Conservation (phyloP, 139 green algal species). For the Desmodesmus armatus region DNA sequence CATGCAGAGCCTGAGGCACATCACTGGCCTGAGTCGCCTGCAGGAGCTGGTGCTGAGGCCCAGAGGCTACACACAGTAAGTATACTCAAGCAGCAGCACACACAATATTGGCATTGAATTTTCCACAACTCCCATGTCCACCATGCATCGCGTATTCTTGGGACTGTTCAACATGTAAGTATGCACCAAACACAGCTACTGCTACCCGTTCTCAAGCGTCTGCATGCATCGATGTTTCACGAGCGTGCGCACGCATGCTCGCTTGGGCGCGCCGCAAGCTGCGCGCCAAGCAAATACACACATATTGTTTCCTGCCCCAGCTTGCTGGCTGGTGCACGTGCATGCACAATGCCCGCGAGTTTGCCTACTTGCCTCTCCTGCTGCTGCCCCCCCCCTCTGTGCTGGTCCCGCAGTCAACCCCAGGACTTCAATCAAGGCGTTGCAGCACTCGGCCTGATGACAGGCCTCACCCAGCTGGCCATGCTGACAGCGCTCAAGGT, state of each 20-base stretch:
- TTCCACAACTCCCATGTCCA: too few species aligned
- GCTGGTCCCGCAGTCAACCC: conserved; percentile 3
- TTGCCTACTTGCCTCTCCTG: too few species aligned
- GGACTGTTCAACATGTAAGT: too few species aligned
- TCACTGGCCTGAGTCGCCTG: conserved; percentile 12
- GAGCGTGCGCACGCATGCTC: too few species aligned
- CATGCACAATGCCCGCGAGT: background rate
- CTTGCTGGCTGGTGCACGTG: background rate
- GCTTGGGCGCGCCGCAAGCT: too few species aligned
- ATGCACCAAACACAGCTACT: background rate
- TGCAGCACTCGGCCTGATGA: background rate
- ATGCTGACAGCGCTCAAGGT: conserved; percentile 13
- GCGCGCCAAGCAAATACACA: too few species aligned
- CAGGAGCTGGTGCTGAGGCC: conserved; percentile 33
- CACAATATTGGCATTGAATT: too few species aligned
- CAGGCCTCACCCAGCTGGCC: background rate
- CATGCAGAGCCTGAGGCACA: conserved; percentile 14
- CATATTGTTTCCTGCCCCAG: background rate
- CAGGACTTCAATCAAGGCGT: background rate
- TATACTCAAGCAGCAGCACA: background rate
- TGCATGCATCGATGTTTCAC: background rate
- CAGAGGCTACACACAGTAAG: conserved; percentile 24
- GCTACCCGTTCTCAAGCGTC: background rate
- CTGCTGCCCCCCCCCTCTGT: background rate
- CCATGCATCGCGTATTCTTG: too few species aligned